Base-by-base conservation (phyloP, 2,329 filamentous ascomycete species). In the Calonectria multiphialidica region DNA sequence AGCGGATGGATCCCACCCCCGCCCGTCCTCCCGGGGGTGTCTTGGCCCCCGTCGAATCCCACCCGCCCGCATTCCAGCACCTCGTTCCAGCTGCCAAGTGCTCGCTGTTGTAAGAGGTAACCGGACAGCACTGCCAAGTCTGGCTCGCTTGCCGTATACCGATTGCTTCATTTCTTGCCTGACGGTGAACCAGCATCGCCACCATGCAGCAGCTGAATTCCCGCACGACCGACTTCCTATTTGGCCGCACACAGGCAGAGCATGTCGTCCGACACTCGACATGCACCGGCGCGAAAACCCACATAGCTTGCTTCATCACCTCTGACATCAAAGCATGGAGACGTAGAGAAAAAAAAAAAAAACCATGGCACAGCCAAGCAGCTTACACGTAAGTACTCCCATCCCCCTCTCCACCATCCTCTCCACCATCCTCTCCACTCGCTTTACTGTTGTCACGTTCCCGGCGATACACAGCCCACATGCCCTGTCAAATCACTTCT, bases 71-170 rank as follows among this genome's bases (percentile, higher is more conserved):
- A 66, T 77, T 75, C 71, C 70, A 68, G 45, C 47, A 35, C 69
- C 49, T 64, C 71, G 68, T 71, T 73, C 71, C 71, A 67, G 63
- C 69, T 66, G 63, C 67, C 71, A 64, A 74, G 63, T 63, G 37
- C 45, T 63, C 44, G 18, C 40, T 30, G 23, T 57, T 69, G 50
- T 42, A 57, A 63, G 70, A 72, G 72, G 72, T 70, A 74, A 75
- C 47, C 23, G 53, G 53, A 61, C 59, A 40, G 40, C 16, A 59
- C 53, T 50, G 40, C 65, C 53, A 68, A 50, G 37, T 57, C 40
- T 42, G 65, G 40, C 50, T 62, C 57, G 37, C 23, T 21, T 45
- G 57, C 57, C 57, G 57, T 62, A 62, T 62, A 62, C 57, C 37
- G 57, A 25, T 40, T 59, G 53, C 53, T 59, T 59, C 53, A 59